These are phyloP conservation scores for Apiospora koreana DNA, from an alignment of 2,329 filamentous ascomycete species.

Conservation along the genomic window DNA sequence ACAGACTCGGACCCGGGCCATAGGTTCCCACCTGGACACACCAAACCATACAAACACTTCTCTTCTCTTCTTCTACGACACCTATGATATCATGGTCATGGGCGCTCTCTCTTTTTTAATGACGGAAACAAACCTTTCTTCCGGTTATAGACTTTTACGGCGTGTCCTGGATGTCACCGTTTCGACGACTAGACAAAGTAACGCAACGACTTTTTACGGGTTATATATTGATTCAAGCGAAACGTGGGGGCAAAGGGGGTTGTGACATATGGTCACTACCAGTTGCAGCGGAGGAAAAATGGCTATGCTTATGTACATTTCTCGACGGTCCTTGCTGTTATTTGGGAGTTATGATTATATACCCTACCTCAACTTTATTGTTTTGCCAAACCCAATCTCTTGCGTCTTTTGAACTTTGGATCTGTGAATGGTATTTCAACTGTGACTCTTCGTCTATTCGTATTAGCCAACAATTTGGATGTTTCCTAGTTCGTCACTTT, in stretches of 20 bases:
- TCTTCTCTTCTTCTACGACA: neutral
- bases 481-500: no score
- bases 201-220: neutral
- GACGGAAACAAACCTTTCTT: neutral
- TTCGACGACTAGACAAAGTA: neutral
- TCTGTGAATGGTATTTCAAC: no score
- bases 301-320: neutral
- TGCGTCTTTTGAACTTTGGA: no score
- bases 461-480: no score
- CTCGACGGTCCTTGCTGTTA: slow-evolving; percentile 1
- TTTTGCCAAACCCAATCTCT: no score
- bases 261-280: neutral
- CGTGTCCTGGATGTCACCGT: neutral
- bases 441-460: no score
- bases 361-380: neutral
- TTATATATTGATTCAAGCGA: neutral
- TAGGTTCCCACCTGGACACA: neutral
- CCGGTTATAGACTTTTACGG: neutral
- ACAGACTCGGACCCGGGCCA: neutral
- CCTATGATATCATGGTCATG: neutral
- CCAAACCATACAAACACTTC: neutral
- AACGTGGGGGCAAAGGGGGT: neutral
- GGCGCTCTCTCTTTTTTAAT: neutral
- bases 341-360: slow-evolving; percentile 2
- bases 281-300: neutral